phyloP scores from a whole-genome alignment of 495 filamentous ascomycete genomes.

The Talaromyces adpressus region DNA sequence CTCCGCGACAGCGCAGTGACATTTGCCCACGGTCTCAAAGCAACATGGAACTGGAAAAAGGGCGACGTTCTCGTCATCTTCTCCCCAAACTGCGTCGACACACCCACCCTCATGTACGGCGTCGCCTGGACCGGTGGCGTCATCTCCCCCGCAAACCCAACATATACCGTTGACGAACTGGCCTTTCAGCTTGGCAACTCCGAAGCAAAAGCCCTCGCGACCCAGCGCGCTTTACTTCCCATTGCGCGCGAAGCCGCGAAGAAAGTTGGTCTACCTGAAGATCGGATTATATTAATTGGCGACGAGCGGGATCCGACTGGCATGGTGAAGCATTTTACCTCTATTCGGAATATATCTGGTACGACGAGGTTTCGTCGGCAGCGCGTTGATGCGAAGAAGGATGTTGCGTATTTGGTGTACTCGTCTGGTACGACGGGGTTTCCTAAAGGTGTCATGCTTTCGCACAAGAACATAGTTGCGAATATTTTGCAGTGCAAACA shows the following conservation, averaged over 20 bases:
- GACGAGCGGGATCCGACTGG: conserved; percentile 53
- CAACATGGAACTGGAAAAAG: conserved; percentile 64
- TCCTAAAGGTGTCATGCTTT: conserved; percentile 80
- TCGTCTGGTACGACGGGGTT: conserved; percentile 77
- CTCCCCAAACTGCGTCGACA: conserved; percentile 63
- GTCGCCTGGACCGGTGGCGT: conserved; percentile 68
- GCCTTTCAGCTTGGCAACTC: conserved; percentile 71
- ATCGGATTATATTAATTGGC: conserved; percentile 62
- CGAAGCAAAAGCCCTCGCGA: conserved; percentile 62
- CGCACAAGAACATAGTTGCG: conserved; percentile 67
- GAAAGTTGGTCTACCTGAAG: conserved; percentile 51
- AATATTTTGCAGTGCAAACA: conserved; percentile 48
- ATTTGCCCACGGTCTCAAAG: conserved; percentile 66
- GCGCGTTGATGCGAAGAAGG: conserved; percentile 23
- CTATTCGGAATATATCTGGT: conserved; percentile 53
- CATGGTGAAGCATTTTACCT: conserved; percentile 69
- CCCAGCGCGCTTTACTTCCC: conserved; percentile 52
- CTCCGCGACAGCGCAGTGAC: conserved; percentile 49
- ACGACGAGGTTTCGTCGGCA: conserved; percentile 35
- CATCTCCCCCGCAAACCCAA: conserved; percentile 73
- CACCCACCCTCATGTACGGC: conserved; percentile 62
- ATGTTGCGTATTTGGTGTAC: conserved; percentile 61
- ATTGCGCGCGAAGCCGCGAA: conserved; percentile 53
- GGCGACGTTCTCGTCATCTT: conserved; percentile 62
- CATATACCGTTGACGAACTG: conserved; percentile 71